Base-by-base conservation (phyloP, 768 basidiomycete genomes). In the Kwoniella heveanensis region DNA sequence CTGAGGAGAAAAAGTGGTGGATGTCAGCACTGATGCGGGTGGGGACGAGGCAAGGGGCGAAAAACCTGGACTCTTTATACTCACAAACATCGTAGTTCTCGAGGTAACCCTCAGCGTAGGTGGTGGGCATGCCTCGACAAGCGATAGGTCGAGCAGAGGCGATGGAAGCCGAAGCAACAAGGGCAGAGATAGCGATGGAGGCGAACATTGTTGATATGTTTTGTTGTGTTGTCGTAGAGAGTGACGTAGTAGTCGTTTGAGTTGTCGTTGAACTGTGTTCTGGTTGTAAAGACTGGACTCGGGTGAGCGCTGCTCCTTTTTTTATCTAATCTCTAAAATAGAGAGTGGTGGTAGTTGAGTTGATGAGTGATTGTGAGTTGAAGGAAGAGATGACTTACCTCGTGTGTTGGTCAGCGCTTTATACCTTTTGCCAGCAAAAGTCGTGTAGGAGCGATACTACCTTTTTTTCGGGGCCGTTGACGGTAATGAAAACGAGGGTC, bases 1-100 rank as follows among this genome's bases (percentile, higher is more conserved):
- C 69, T 73, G 48, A 51, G 1, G 13, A 30, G 9, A 32, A n/a
- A 29, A n/a, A 27, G 6, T 30, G 36, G 8, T 32, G 8, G 29
- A n/a, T 32, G 60, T 47, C 53, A 57, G 61, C 30, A 21, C 13
- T 36, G 22, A 37, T 19, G 4, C 10, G 10, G 10, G 30, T 24
- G 25, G n/a, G 26, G 46, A 50, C 29, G 54, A 26, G n/a, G 29
- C n/a, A n/a, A n/a, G n/a, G n/a, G n/a, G n/a, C n/a, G n/a, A n/a
- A n/a, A n/a, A n/a, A n/a, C n/a, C n/a, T n/a, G n/a, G n/a, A n/a
- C n/a, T n/a, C n/a, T n/a, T 27, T 30, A n/a, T 9, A 72, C 73
- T 75, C 48, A 75, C 73, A 79, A 54, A 63, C 60, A 32, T 67
- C 56, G 76, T 79, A 79, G 55, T 65, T 39, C 70, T 79, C 78